Base-by-base conservation (phyloP, 164 flowering plant species). In the Nelumbo lutea region DNA sequence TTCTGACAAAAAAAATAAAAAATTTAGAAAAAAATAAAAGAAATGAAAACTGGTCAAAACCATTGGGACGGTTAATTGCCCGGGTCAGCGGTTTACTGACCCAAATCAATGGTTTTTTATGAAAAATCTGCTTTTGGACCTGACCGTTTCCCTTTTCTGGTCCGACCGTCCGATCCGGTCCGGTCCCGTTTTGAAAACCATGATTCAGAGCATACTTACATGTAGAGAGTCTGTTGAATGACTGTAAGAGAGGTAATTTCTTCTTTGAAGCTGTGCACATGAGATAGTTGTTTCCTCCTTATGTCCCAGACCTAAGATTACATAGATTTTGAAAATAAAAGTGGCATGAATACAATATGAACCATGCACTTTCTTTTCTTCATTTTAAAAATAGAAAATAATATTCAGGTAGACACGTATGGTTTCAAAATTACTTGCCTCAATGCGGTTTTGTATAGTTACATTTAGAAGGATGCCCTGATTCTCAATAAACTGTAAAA, bases 271-370 rank as follows among this genome's bases (percentile, higher is more conserved):
- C 68, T 75, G 69, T 87, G 82, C 27, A 86, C 83, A 75, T 85
- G 72, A 72, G 83, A 74, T 79, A 94, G 70, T 51, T 72, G 56
- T 79, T 82, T 90, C 78, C 71, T 82, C 52, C 85, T 83, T 72
- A 90, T 66, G 67, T 94, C 88, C 98, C 98, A 94, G 9, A 90
- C 93, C 98, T 94, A 76, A 64, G 14, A 27, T 7, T 10, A 2
- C 64, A 38, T 3, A 43, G 10, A 42, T 1, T 41, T 14, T 39
- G 7, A 60, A 15, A n/a, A 15, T 1, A 57, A 27, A 15, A 15
- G 27, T 56, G 13, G 43, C 41, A 43, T 6, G 43, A 56, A 59
- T 40, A 40, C 3, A 3, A 15, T 15, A 57, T 27, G 60, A 57
- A 40, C 43, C 43, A 59, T 2, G 9, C 40, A 8, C 11, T 40